Evolutionary conservation across 2,329 filamentous ascomycete genomes (phyloP), one percentile per base, ranked within the genome.

Genomic region (Neonectria hederae): DNA sequence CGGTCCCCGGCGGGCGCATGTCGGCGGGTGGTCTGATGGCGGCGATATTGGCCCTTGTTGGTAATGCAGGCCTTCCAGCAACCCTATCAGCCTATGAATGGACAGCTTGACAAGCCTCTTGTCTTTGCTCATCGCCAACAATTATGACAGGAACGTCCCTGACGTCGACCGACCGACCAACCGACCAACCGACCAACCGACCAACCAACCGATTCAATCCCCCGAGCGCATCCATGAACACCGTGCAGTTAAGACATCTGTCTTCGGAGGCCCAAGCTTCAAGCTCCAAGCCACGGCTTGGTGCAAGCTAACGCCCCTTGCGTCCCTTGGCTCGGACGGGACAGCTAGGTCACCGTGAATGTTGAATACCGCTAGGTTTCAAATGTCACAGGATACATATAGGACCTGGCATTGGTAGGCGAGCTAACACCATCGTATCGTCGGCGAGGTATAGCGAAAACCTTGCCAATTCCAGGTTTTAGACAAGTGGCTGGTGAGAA

Each of bases 221-320:
- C 54, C 46, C 59, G 30, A 54, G 22, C 13, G 35, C 54, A 53
- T 52, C 53, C 52, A 40, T 49, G 24, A n/a, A 26, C 53, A 46
- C 59, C 59, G 43, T 49, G 45, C 52, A 62, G 59, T 46, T 56
- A 45, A 56, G 59, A 54, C 51, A 57, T 52, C 55, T 26, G 45
- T 28, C 42, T 7, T 32, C 28, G 49, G 53, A 32, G 57, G 62
- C 53, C 62, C 62, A 61, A 65, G 57, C 62, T 65, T 58, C 62
- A 30, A 56, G 57, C 62, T 65, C 62, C 62, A 38, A 56, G 54
- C 59, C 46, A 53, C 54, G 30, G 22, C 45, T 48, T 45, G 46
- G 22, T 21, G 30, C 32, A 63, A 57, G 42, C 52, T 30, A 24
- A 40, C 49, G 19, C 45, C 54, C 59, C 32, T 48, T 54, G 49